Conservation (phyloP, 495 filamentous ascomycete genomes). For the Talaromyces borbonicus region DNA sequence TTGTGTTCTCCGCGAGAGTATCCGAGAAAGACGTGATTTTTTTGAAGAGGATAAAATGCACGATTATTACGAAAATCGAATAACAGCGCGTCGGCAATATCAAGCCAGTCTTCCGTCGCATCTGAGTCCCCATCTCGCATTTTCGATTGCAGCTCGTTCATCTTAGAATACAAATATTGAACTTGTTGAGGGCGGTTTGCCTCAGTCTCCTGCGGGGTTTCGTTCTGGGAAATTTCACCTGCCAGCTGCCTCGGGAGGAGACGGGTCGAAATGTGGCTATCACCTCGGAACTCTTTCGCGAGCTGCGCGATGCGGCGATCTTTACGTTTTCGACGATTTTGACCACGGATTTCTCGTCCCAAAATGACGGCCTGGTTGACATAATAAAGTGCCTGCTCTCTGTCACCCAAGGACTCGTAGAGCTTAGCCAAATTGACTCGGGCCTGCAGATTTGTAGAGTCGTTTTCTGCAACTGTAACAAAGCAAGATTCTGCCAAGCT, state of each 20-base stretch:
- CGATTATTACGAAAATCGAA: slow-evolving; percentile 71
- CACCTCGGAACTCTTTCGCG: slow-evolving; percentile 27
- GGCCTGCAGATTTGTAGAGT: slow-evolving; percentile 57
- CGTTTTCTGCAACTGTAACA: slow-evolving; percentile 56
- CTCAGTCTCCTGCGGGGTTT: slow-evolving; percentile 25
- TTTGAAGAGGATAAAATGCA: slow-evolving; percentile 67
- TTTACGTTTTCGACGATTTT: slow-evolving; percentile 25
- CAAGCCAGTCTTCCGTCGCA: slow-evolving; percentile 58
- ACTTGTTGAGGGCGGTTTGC: slow-evolving; percentile 40
- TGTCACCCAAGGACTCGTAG: slow-evolving; percentile 60
- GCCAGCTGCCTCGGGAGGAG: slow-evolving; percentile 21
- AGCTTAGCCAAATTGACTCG: slow-evolving; percentile 69
- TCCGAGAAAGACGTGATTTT: slow-evolving; percentile 58
- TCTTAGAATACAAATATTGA: slow-evolving; percentile 44
- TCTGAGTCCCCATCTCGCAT: slow-evolving; percentile 42
- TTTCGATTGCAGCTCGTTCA: slow-evolving; percentile 40
- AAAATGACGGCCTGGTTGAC: slow-evolving; percentile 63
- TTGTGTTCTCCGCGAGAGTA: slow-evolving; percentile 42
- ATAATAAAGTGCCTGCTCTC: slow-evolving; percentile 61
- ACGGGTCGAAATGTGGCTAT: slow-evolving; percentile 9
- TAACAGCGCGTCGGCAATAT: slow-evolving; percentile 61
- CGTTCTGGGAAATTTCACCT: slow-evolving; percentile 12
- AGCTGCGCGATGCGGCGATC: slow-evolving; percentile 36
- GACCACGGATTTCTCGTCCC: slow-evolving; percentile 29
- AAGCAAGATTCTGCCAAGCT: slow-evolving; percentile 68